Conservation (phyloP, 2,329 filamentous ascomycete genomes). For the Ciborinia camelliae region DNA sequence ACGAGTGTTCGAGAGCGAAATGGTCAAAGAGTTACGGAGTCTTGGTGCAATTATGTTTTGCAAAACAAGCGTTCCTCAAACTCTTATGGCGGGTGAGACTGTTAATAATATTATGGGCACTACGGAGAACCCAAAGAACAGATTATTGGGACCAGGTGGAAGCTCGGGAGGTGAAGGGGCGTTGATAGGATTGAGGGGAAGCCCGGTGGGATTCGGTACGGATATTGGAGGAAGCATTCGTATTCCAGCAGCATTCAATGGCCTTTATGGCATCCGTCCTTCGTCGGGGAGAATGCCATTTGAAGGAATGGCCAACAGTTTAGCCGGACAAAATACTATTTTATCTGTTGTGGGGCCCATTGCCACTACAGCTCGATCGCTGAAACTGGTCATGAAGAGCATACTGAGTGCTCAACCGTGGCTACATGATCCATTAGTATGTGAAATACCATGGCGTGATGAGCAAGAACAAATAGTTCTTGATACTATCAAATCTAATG, state of each 20-base stretch:
- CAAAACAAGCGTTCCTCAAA: constrained; percentile 43
- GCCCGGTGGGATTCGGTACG: constrained; percentile 36
- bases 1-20: constrained; percentile 49
- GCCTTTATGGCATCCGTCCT: constrained; percentile 42
- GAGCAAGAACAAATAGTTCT: constrained; percentile 40
- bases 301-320: constrained; percentile 58
- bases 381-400: constrained; percentile 54
- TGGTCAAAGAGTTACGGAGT: constrained; percentile 41
- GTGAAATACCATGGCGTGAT: constrained; percentile 63
- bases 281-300: constrained; percentile 43
- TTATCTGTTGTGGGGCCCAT: constrained; percentile 63
- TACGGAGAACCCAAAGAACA: constrained; percentile 38
- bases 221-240: constrained; percentile 37
- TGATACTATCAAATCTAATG: constrained; percentile 41
- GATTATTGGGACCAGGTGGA: constrained; percentile 33
- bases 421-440: constrained; percentile 61
- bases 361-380: constrained; percentile 50
- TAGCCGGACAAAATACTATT: constrained; percentile 57
- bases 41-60: constrained; percentile 43
- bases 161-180: constrained; percentile 38
- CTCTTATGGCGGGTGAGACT: constrained; percentile 43
- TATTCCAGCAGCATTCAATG: constrained; percentile 41
- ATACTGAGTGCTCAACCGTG: constrained; percentile 60
- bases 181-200: constrained; percentile 36
- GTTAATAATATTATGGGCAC: constrained; percentile 44